Conservation (phyloP, 805 yeast genomes). For the Grigorovia yakushimaensis region DNA sequence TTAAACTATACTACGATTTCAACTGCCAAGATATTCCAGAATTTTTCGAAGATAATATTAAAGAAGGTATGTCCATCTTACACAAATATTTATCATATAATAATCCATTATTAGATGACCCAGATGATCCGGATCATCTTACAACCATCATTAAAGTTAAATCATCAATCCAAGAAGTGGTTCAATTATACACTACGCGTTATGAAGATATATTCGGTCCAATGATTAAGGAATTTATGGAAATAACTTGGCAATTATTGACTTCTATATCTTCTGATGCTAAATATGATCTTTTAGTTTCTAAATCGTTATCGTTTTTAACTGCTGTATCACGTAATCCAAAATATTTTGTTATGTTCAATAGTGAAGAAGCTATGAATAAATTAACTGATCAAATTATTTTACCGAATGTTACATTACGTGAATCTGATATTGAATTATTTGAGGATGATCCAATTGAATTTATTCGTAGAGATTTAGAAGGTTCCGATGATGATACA, state of each 20-base stretch:
- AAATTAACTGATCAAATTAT: constrained; percentile 76
- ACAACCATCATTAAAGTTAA: constrained; percentile 65
- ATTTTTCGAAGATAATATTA: constrained; percentile 86
- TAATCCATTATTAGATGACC: constrained; percentile 44
- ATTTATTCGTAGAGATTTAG: constrained; percentile 83
- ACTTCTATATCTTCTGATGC: constrained; percentile 56
- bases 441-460: constrained; percentile 97
- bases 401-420: constrained; percentile 76
- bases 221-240: constrained; percentile 66
- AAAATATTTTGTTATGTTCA: constrained; percentile 56
- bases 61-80: constrained; percentile 64
- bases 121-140: constrained; percentile 51
- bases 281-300: constrained; percentile 76
- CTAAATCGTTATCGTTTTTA: constrained; percentile 69
- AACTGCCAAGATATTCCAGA: constrained; percentile 98
- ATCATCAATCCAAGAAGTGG: constrained; percentile 73
- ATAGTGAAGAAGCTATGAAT: constrained; percentile 50
- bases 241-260: constrained; percentile 71
- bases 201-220: constrained; percentile 88
- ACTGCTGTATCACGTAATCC: constrained; percentile 71
- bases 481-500: constrained; percentile 89
- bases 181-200: constrained; percentile 78
- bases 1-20: constrained; percentile 83
- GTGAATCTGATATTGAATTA: constrained; percentile 82
- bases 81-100: constrained; percentile 68